Base-by-base conservation (phyloP, 306 rosid genomes). In the Fragaria ananassa region DNA sequence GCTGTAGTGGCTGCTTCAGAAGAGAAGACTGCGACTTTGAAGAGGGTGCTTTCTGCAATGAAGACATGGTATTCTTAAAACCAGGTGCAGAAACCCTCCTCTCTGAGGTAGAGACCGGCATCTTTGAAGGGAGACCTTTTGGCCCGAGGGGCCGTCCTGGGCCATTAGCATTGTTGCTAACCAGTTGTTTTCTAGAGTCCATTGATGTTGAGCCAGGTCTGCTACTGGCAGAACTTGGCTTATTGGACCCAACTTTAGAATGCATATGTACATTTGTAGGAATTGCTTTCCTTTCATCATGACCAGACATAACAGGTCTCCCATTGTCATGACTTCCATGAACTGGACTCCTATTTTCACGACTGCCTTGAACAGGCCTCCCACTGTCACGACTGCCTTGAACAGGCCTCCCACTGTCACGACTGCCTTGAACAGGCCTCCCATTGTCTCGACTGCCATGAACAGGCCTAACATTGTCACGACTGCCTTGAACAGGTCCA, bases 161-260 rank as follows among this genome's bases (percentile, higher is more conserved):
- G 57, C 93, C 93, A 82, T 69, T 88, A 67, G 83, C 93, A 27
- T 51, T 82, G 70, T 79, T 85, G 78, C 73, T 89, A 72, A 85
- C 87, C 70, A 89, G 89, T 56, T 84, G 96, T 74, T 68, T 90
- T 82, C 89, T 90, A 76, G 91, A 77, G 83, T 88, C 91, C 75
- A 75, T 44, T 1, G 77, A 61, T 64, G 78, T 64, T 58, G 68
- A 73, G 79, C 81, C 79, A 37, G 84, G 82, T 82, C 75, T 87
- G 78, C 81, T 85, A 80, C 84, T 72, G 49, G 83, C 49, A 81
- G 90, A 84, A 83, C 85, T 79, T 58, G 78, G 80, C 81, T 85
- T 89, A 78, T 79, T 81, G 46, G 86, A 77, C 54, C 77, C 87
- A n/a, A 84, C 81, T 71, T 80, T 85, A 65, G 91, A 78, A 74